Conservation (phyloP, 2,329 filamentous ascomycete species). For the Pezicula rhizophila region DNA sequence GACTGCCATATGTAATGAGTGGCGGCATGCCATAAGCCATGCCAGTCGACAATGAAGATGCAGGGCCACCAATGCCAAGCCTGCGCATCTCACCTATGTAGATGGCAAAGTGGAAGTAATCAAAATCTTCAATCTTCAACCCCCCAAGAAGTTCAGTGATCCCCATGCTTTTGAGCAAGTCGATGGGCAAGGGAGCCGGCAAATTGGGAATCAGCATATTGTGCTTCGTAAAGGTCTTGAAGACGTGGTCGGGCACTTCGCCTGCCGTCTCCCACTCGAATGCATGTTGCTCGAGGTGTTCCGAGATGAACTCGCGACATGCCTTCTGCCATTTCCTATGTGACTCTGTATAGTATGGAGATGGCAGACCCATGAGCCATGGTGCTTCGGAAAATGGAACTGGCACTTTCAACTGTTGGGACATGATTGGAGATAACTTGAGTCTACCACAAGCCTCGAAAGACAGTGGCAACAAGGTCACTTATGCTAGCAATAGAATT, state of each 20-base stretch:
- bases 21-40: constrained; percentile 67
- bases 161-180: constrained; percentile 57
- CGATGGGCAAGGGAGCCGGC: constrained; percentile 59
- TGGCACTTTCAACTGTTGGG: neutral
- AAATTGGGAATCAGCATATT: constrained; percentile 64
- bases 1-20: constrained; percentile 58
- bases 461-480: no score
- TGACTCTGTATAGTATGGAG: constrained; percentile 60
- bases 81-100: constrained; percentile 54
- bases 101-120: constrained; percentile 63
- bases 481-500: no score
- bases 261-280: constrained; percentile 62
- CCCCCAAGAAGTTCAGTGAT: constrained; percentile 59
- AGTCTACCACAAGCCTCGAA: no score
- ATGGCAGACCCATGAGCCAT: constrained; percentile 61
- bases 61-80: constrained; percentile 54
- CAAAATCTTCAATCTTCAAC: constrained; percentile 64
- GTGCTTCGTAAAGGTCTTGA: constrained; percentile 52
- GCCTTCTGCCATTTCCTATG: constrained; percentile 59
- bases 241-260: constrained; percentile 43
- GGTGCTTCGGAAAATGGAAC: constrained; percentile 67
- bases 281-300: constrained; percentile 54
- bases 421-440: no score
- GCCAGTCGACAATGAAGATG: constrained; percentile 57
- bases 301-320: constrained; percentile 57